Evolutionary conservation across 1,284 basidiomycete species (phyloP), one percentile per base, ranked within the genome.

Genomic region (Ceratorhiza oryzae-sativae): DNA sequence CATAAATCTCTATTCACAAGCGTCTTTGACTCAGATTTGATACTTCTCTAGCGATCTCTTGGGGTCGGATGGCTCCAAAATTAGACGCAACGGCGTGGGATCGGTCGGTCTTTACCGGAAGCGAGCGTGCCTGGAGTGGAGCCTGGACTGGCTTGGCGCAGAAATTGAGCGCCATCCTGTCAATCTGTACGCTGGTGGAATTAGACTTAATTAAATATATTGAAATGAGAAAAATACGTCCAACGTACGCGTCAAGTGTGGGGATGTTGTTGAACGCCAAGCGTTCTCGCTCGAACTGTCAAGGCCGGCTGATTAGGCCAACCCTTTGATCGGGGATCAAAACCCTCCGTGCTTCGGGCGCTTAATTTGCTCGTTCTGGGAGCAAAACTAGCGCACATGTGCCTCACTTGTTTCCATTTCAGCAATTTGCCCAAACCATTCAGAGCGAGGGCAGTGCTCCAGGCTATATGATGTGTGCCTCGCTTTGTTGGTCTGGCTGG

Each of bases 401-500:
- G 20, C 8, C 36, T 53, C 20, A 10, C 23, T 8, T 6, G 20
- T 56, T 56, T 6, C 53, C 53, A 34, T 34, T 56, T 56, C 27
- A 56, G 27, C 27, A n/a, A 2, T 10, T n/a, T n/a, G 18, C 25
- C 53, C 36, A 45, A 39, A 13, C 58, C 55, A 10, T 13, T n/a
- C n/a, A n/a, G n/a, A n/a, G n/a, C n/a, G n/a, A n/a, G 36, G 34
- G 48, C 62, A 36, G 27, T 30, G 46, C 34, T 27, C 13, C 10
- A 20, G 42, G 18, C 25, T 65, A 65, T 65, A 51, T 51, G 9
- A 65, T 59, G 49, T 27, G 5, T 23, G 32, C 62, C 32, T 18
- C n/a, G 18, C 13, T 46, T 13, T 32, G 12, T 23, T 30, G 51
- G 51, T 34, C 6, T 15, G 18, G 23, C 34, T 25, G 51, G 27